Base-by-base conservation (phyloP, 805 yeast genomes). In the Ogataea philodendri region DNA sequence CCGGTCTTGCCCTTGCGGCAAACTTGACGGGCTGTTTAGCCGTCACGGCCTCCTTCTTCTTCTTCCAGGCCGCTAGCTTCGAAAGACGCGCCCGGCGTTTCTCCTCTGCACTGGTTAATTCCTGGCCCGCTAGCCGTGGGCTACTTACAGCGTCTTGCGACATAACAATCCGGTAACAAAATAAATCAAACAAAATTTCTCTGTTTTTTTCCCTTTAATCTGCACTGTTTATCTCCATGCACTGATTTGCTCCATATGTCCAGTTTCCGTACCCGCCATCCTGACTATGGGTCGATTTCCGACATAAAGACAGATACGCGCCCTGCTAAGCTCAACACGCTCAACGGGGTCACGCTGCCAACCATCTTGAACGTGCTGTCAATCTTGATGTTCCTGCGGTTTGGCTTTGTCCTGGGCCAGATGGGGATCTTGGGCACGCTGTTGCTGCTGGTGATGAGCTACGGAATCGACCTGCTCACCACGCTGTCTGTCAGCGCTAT, bases 391-490 rank as follows among this genome's bases (percentile, higher is more conserved):
- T 93, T 90, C 57, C 68, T 93, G 48, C 75, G 99, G 45, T 93
- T 93, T 58, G 98, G 98, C 5, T 93, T 89, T 63, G 82, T 93
- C 22, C 70, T 93, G 21, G 98, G 98, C 7, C 97, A 93, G 55
- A 79, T 90, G 71, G 99, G 98, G 1, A 69, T 90, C 5, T 35
- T 83, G 11, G 97, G 97, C 4, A 70, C 95, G 3, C 49, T 88
- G 15, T 60, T 76, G 1, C 62, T 90, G 15, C 65, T 93, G 23
- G 37, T 81, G 2, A 57, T 87, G 57, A 83, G 95, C 30, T 93
- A 89, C 57, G 55, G 77, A 3, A 87, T 93, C 44, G 83, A 90
- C 55, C 66, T 87, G 5, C 66, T 93, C 37, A 93, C 98, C 0
- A 86, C 95, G 0, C 62, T 93, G 47, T 85, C 96, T 14, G 80